A percentile compares a stretch with the other conserved stretches of the same genome.
These are phyloP conservation scores for Ganoderma leucocontextum DNA, from an alignment of 1,284 basidiomycete genomes.

Conservation along the genomic window DNA sequence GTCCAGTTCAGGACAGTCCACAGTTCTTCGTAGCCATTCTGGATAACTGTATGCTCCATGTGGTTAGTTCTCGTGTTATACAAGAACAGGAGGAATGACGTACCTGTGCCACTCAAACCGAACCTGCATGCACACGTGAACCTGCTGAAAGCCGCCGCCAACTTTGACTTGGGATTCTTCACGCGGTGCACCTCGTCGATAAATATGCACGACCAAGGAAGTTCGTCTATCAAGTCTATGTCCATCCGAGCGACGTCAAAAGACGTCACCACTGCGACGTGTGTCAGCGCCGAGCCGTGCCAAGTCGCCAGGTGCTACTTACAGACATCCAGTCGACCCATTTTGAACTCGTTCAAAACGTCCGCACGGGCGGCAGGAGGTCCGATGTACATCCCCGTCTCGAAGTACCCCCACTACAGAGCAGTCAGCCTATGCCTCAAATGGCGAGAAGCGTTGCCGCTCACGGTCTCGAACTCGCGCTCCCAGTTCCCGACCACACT, in stretches of 20 bases:
- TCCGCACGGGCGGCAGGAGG: conserved; percentile 55
- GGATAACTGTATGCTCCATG: conserved; percentile 73
- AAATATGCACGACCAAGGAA: conserved; percentile 75
- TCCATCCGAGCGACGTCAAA: conserved; percentile 75
- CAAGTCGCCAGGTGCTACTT: conserved; percentile 37
- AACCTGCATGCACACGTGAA: conserved; percentile 73
- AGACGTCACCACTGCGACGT: conserved; percentile 69
- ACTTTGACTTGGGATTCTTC: conserved; percentile 75
- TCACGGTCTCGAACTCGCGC: conserved; percentile 75
- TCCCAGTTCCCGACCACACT: conserved; percentile 86
- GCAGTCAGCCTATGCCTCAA: neutral
- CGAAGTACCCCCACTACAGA: conserved; percentile 81
- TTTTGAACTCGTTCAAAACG: conserved; percentile 72
- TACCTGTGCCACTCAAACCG: conserved; percentile 72
- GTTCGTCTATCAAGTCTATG: conserved; percentile 68
- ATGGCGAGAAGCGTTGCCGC: conserved; percentile 36
- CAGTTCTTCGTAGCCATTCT: conserved; percentile 86
- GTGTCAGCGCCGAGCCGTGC: neutral
- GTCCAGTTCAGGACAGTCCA: conserved; percentile 88
- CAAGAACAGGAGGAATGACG: neutral
- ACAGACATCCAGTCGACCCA: conserved; percentile 81
- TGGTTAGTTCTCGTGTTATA: neutral
- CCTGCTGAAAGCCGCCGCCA: conserved; percentile 68
- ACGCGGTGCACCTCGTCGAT: conserved; percentile 87
- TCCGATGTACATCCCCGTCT: conserved; percentile 74